A percentile compares a stretch with the other conserved stretches of the same genome.
phyloP scores from a whole-genome alignment of 1,284 basidiomycete species.

The Pseudozyma sp. region DNA sequence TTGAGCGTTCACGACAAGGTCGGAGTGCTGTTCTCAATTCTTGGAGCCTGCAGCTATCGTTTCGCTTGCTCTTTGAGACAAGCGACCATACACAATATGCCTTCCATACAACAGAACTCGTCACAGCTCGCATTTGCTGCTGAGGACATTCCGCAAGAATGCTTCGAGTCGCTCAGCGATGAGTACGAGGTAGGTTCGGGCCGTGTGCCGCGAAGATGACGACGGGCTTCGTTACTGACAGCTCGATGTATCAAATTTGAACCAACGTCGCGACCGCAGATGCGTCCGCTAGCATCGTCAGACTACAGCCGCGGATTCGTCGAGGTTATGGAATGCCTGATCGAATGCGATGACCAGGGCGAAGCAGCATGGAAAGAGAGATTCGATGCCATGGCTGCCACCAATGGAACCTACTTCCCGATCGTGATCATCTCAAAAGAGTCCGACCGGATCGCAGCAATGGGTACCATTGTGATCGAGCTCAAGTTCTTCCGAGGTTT shows the following conservation, averaged over 20 bases:
- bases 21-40: no score
- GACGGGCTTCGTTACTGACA: no score
- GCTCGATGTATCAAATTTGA: no score
- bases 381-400: slow-evolving; percentile 39
- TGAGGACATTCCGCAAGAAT: slow-evolving; percentile 25
- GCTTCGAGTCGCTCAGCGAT: slow-evolving; percentile 15
- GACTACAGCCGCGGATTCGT: slow-evolving; percentile 89
- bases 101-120: slow-evolving; percentile 10
- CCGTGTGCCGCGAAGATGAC: no score
- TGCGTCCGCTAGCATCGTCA: slow-evolving; percentile 86
- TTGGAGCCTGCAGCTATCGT: no score
- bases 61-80: neutral
- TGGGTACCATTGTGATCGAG: slow-evolving; percentile 88
- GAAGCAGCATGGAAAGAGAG: slow-evolving; percentile 72
- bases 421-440: slow-evolving; percentile 82
- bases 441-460: slow-evolving; percentile 83
- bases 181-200: slow-evolving; percentile 12
- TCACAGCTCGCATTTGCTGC: slow-evolving; percentile 20
- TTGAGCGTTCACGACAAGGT: no score
- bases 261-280: slow-evolving; percentile 72
- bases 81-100: slow-evolving; percentile 20
- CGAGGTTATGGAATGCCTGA: slow-evolving; percentile 81
- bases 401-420: slow-evolving; percentile 76
- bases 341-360: slow-evolving; percentile 81
- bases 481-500: slow-evolving; percentile 89